Evolutionary conservation across 768 basidiomycete species (phyloP).

Genomic region (Tylopilus felleus): DNA sequence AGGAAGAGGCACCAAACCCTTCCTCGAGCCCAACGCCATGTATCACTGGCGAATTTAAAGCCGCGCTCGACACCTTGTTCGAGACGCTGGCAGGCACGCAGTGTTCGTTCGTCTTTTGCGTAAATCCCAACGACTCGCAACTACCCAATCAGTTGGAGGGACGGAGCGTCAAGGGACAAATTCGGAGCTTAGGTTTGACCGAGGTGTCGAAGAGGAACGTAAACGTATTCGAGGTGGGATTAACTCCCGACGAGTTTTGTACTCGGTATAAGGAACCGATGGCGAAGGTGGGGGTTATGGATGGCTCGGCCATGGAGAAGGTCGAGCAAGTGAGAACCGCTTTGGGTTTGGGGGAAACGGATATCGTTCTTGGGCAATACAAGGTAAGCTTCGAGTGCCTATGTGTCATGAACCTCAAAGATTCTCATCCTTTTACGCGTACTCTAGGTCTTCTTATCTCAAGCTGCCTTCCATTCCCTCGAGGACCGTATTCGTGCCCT

Average conservation of each 20-base stretch:
- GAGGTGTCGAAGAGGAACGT: constrained; percentile 69
- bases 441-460: constrained; percentile 81
- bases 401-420: neutral
- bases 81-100: constrained; percentile 87
- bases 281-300: constrained; percentile 49
- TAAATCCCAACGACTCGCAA: constrained; percentile 95
- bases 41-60: constrained; percentile 81
- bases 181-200: constrained; percentile 73
- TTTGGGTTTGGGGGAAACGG: constrained; percentile 58
- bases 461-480: constrained; percentile 78
- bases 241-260: constrained; percentile 84
- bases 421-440: constrained; percentile 3
- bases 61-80: constrained; percentile 82
- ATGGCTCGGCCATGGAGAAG: constrained; percentile 57
- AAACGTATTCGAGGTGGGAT: constrained; percentile 75
- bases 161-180: constrained; percentile 87
- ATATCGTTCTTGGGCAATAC: constrained; percentile 77
- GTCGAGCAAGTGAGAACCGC: constrained; percentile 56
- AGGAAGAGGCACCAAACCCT: constrained; percentile 36
- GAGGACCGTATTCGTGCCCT: constrained; percentile 82
- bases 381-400: constrained; percentile 53
- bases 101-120: constrained; percentile 87
- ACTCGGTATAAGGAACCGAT: constrained; percentile 77
- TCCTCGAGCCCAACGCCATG: constrained; percentile 50
- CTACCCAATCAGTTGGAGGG: constrained; percentile 93